These are phyloP conservation scores for Xanthoceras sorbifolium DNA, from an alignment of 345 rosid genomes.

Conservation along the genomic window DNA sequence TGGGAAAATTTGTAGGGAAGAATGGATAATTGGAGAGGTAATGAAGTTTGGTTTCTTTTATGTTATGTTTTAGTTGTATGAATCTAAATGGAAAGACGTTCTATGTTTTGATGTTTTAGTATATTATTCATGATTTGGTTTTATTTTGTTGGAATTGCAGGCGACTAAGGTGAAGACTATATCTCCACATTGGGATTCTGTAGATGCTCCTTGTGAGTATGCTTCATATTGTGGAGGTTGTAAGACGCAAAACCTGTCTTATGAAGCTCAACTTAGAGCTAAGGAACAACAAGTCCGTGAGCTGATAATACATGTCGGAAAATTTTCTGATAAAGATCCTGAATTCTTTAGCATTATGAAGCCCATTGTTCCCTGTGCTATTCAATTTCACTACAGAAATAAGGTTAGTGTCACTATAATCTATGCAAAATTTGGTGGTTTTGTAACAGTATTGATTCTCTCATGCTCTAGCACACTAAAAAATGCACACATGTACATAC, in stretches of 20 bases:
- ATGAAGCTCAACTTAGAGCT: constrained; percentile 84
- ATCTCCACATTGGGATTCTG: constrained; percentile 68
- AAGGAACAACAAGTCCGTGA: constrained; percentile 85
- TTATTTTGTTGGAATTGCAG: constrained; percentile 34
- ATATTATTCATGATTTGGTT: neutral
- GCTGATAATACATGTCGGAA: constrained; percentile 69
- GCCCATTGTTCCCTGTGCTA: constrained; percentile 79
- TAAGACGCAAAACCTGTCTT: constrained; percentile 75
- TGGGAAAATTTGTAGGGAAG: neutral
- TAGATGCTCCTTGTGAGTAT: constrained; percentile 94
- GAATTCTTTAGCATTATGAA: constrained; percentile 52
- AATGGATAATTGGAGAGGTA: neutral
- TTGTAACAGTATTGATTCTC: neutral
- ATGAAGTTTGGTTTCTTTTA: neutral
- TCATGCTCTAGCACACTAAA: neutral
- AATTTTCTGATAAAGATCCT: constrained; percentile 49
- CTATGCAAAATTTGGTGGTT: neutral
- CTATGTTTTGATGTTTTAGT: too few species aligned
- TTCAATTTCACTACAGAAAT: constrained; percentile 83
- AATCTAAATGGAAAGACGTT: too few species aligned
- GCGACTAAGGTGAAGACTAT: constrained; percentile 71
- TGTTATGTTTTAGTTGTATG: neutral
- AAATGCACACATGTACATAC: neutral
- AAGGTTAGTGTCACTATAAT: constrained; percentile 51
- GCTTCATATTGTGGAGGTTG: constrained; percentile 87